phyloP scores from a whole-genome alignment of 2,329 filamentous ascomycete species.

The Echinosphaeria canescens region DNA sequence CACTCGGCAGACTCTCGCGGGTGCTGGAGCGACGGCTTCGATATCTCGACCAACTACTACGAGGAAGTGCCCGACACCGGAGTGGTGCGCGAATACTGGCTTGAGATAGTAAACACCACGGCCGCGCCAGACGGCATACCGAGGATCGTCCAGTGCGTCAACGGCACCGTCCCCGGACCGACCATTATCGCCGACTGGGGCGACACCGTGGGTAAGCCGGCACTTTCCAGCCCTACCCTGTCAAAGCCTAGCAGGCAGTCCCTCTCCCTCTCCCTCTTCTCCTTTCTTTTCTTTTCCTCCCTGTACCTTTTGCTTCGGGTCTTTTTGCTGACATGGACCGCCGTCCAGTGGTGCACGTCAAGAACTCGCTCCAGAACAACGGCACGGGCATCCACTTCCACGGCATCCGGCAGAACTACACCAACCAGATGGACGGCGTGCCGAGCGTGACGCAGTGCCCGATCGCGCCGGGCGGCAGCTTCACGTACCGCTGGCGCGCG shows the following conservation, averaged over 20 bases:
- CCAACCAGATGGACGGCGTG: constrained; percentile 34
- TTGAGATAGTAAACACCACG: constrained; percentile 16
- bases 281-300: no score
- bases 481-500: constrained; percentile 34
- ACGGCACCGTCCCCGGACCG: constrained; percentile 13
- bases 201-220: constrained; percentile 1
- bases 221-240: constrained; percentile 8
- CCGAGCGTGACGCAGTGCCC: constrained; percentile 24
- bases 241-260: no score
- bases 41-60: constrained; percentile 22
- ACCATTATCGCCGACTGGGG: constrained; percentile 22
- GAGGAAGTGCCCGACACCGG: constrained; percentile 19
- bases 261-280: no score
- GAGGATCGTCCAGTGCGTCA: constrained; percentile 21
- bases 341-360: constrained; percentile 33
- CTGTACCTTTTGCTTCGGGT: no score
- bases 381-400: constrained; percentile 43
- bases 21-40: constrained; percentile 4
- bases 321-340: no score
- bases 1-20: no score
- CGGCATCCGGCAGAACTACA: constrained; percentile 33
- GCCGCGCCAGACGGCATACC: constrained; percentile 21
- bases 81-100: constrained; percentile 24
- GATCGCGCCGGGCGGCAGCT: constrained; percentile 22
- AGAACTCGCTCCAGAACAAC: constrained; percentile 21